phyloP scores from a whole-genome alignment of 306 rosid genomes.

The Quercus mongolica region DNA sequence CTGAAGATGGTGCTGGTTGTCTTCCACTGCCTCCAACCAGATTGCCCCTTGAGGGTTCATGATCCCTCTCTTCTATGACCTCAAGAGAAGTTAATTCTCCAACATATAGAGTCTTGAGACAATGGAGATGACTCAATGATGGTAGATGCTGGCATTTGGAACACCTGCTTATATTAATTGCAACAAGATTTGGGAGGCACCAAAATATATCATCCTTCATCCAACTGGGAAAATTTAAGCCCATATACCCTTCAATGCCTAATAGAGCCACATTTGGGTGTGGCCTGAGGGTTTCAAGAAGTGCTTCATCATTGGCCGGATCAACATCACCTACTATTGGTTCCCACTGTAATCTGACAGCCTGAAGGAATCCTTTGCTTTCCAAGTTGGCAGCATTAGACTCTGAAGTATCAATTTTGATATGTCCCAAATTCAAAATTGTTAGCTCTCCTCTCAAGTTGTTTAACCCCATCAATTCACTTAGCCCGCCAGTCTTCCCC shows the following conservation, averaged over 20 bases:
- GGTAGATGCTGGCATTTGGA: neutral
- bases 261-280: neutral
- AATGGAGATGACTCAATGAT: conserved; percentile 1
- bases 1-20: too few relatives aligned
- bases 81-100: neutral
- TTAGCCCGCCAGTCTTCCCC: neutral
- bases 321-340: too few relatives aligned
- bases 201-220: neutral
- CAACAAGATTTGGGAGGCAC: neutral
- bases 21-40: too few relatives aligned
- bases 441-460: conserved; percentile 3
- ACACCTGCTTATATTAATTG: neutral
- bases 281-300: conserved; percentile 4
- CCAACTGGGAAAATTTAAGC: neutral
- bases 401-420: neutral
- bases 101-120: conserved; percentile 16
- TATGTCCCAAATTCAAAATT: conserved; percentile 2
- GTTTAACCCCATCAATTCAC: neutral
- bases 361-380: neutral
- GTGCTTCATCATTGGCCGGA: too few relatives aligned
- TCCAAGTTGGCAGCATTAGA: neutral
- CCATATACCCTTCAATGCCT: conserved; percentile 1
- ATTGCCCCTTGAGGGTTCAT: neutral
- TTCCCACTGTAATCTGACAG: conserved; percentile 11
- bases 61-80: neutral